Percentiles rank a stretch among this genome's conserved stretches.
Conservation (phyloP, 768 basidiomycete species). For the Termitomyces heimii region DNA sequence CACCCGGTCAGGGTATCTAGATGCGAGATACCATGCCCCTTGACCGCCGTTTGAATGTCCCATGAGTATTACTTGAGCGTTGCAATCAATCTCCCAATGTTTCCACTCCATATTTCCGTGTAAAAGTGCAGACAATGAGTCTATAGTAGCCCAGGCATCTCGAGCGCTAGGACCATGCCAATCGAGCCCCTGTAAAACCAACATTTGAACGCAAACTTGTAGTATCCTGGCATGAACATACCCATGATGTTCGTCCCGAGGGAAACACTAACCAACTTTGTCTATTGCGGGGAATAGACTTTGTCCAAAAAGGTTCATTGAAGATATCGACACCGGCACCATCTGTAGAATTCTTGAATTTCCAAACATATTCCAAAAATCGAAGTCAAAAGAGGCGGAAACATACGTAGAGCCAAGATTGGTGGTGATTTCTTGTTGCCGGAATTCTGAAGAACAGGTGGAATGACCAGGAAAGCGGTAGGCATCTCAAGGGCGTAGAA, state of each 20-base stretch:
- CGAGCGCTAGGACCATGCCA: slow-evolving; percentile 83
- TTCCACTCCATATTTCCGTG: slow-evolving; percentile 28
- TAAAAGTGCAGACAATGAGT: slow-evolving; percentile 48
- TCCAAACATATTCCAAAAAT: neutral
- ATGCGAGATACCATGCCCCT: slow-evolving; percentile 77
- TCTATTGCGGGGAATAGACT: slow-evolving; percentile 52
- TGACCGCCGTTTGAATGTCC: slow-evolving; percentile 96
- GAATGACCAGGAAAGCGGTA: slow-evolving; percentile 50
- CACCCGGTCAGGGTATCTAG: slow-evolving; percentile 72
- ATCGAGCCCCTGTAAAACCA: slow-evolving; percentile 63
- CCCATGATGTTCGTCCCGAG: slow-evolving; percentile 83
- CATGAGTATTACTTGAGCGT: slow-evolving; percentile 54
- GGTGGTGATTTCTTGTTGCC: slow-evolving; percentile 34
- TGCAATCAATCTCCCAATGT: slow-evolving; percentile 29
- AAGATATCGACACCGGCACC: slow-evolving; percentile 83
- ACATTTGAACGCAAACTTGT: neutral
- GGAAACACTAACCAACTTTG: slow-evolving; percentile 77
- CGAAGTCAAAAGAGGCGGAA: neutral
- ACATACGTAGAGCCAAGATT: slow-evolving; percentile 61
- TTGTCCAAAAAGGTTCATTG: slow-evolving; percentile 48
- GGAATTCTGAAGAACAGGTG: slow-evolving; percentile 36
- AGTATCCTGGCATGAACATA: slow-evolving; percentile 19
- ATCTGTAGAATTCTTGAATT: slow-evolving; percentile 35
- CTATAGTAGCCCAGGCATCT: slow-evolving; percentile 63
- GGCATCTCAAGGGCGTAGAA: slow-evolving; percentile 51